A percentile compares a stretch with the other conserved stretches of the same genome.
These are phyloP conservation scores for Geotrichum cucujoidarum DNA, from an alignment of 1,139 yeast species.

Conservation along the genomic window DNA sequence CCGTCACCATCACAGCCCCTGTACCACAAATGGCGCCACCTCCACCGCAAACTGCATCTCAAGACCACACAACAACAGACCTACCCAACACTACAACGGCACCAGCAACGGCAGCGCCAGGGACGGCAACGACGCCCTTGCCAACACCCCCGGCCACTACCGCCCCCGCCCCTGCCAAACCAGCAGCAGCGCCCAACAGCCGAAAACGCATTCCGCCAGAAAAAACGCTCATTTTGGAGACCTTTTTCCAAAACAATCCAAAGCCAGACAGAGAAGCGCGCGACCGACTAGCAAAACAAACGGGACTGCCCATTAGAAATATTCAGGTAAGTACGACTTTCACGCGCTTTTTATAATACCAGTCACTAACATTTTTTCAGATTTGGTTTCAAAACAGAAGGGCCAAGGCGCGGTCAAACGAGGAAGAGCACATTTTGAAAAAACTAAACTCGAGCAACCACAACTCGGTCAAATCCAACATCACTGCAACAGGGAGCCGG, in stretches of 20 bases:
- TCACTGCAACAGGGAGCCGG: background rate
- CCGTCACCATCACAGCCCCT: background rate
- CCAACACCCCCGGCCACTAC: background rate
- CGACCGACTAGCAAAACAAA: slow-evolving; percentile 26
- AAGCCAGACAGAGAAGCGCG: slow-evolving; percentile 31
- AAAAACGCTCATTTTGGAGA: slow-evolving; percentile 29
- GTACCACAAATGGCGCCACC: no score
- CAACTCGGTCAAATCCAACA: background rate
- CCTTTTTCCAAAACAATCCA: slow-evolving; percentile 29
- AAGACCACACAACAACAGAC: no score
- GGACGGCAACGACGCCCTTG: background rate
- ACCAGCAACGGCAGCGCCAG: background rate
- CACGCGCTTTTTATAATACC: background rate
- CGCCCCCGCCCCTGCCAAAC: background rate
- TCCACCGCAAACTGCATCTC: no score
- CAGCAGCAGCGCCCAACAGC: slow-evolving; percentile 13
- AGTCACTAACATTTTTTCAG: slow-evolving; percentile 6
- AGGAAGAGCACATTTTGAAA: slow-evolving; percentile 22
- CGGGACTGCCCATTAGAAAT: slow-evolving; percentile 30
- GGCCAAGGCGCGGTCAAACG: slow-evolving; percentile 29
- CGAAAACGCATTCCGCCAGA: slow-evolving; percentile 30
- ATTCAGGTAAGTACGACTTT: slow-evolving; percentile 27
- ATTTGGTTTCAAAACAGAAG: slow-evolving; percentile 35
- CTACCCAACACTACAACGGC: no score
- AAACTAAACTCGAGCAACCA: slow-evolving; percentile 7